These are phyloP conservation scores for Scedosporium aurantiacum DNA, from an alignment of 2,329 filamentous ascomycete genomes.

Conservation along the genomic window DNA sequence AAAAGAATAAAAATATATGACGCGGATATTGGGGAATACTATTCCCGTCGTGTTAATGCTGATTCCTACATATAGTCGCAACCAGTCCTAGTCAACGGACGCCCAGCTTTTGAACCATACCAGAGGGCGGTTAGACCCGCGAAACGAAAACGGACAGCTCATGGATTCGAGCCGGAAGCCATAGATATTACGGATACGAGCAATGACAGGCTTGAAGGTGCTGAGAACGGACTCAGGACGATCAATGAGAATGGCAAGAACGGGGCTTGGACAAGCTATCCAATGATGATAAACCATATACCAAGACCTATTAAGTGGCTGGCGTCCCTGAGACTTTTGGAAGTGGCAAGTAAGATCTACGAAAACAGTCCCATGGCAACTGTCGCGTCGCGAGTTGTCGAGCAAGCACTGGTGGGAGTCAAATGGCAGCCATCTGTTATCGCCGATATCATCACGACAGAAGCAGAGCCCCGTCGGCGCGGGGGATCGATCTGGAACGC, in stretches of 20 bases:
- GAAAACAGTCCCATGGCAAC: neutral
- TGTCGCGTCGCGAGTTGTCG: neutral
- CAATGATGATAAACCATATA: neutral
- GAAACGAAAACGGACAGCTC: too few relatives aligned
- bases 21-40: neutral
- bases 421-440: neutral
- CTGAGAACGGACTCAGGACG: neutral
- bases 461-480: neutral
- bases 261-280: neutral
- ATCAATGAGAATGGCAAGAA: conserved; percentile 4
- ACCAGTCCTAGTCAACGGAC: too few relatives aligned
- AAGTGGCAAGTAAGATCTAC: conserved; percentile 6
- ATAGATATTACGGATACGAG: neutral
- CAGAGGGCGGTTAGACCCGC: too few relatives aligned
- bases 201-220: neutral
- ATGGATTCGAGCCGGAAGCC: too few relatives aligned
- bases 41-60: neutral
- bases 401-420: neutral
- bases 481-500: neutral
- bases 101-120: too few relatives aligned
- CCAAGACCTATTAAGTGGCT: neutral
- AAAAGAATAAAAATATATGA: too few relatives aligned
- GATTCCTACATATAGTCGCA: neutral
- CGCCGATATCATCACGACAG: neutral
- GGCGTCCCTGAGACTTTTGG: conserved; percentile 2